phyloP scores from a whole-genome alignment of 2,329 filamentous ascomycete genomes.

The Phyllosticta ampelicida region DNA sequence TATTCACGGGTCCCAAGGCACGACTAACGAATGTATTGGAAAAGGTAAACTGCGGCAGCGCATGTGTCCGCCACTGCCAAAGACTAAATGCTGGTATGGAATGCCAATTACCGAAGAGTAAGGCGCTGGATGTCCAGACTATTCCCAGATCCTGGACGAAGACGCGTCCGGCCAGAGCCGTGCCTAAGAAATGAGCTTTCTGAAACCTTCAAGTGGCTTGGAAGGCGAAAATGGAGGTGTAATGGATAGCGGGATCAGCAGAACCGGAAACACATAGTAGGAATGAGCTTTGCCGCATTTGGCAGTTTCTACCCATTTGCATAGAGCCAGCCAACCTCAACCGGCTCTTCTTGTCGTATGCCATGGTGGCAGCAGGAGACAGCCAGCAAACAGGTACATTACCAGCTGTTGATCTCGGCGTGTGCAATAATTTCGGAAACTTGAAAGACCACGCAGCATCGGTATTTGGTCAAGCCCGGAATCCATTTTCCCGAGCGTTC shows the following conservation, averaged over 20 bases:
- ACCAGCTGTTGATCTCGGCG: not conserved
- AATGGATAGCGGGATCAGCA: not conserved
- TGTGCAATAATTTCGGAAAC: constrained; percentile 1
- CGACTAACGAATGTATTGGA: too few species aligned
- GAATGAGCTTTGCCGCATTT: not conserved
- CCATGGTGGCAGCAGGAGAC: too few species aligned
- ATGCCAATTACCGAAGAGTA: not conserved
- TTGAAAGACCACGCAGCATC: not conserved
- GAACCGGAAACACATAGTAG: not conserved
- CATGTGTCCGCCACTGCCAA: not conserved
- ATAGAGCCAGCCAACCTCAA: not conserved
- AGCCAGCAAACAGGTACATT: too few species aligned
- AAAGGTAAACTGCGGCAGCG: not conserved
- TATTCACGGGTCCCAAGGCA: too few species aligned
- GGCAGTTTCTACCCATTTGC: not conserved
- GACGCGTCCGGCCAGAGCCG: not conserved
- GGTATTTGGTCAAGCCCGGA: constrained; percentile 7
- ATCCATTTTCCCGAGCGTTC: constrained; percentile 9
- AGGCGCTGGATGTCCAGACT: not conserved
- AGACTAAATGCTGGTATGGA: not conserved
- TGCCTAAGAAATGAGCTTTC: not conserved
- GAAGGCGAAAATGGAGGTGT: not conserved
- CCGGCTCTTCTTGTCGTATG: not conserved
- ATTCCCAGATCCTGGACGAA: not conserved
- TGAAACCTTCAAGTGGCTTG: not conserved